Percentiles rank a stretch among this genome's conserved stretches.
phyloP scores from a whole-genome alignment of 257 asterid genomes.

The Anisodus tanguticus region DNA sequence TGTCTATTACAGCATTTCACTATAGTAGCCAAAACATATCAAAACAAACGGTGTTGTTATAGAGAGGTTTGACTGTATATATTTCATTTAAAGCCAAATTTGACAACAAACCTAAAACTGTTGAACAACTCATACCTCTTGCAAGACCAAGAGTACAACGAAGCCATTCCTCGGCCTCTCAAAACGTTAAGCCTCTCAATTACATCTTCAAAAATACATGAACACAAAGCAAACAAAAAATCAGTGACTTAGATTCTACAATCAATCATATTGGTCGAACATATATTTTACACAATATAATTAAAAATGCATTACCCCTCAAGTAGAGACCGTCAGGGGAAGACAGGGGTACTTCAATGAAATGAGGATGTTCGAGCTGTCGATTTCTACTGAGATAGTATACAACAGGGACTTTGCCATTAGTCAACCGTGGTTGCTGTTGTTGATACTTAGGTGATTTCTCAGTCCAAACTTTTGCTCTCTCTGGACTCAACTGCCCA shows the following conservation, averaged over 20 bases:
- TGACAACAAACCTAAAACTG: constrained; percentile 13
- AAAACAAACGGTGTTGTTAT: no score
- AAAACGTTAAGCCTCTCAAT: constrained; percentile 75
- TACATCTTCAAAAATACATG: constrained; percentile 63
- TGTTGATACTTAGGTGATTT: constrained; percentile 77
- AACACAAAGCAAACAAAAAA: not conserved
- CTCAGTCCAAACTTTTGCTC: constrained; percentile 95
- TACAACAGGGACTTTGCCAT: constrained; percentile 64
- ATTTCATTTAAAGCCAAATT: not conserved
- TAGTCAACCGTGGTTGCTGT: constrained; percentile 42
- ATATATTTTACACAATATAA: not conserved
- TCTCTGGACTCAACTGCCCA: constrained; percentile 75
- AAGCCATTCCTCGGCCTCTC: constrained; percentile 97
- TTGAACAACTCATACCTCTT: constrained; percentile 67
- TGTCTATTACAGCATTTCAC: not conserved
- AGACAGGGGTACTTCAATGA: constrained; percentile 89
- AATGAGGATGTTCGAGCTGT: constrained; percentile 96
- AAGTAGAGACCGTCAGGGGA: constrained; percentile 83
- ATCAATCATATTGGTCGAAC: not conserved
- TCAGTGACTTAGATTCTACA: not conserved
- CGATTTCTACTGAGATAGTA: constrained; percentile 84
- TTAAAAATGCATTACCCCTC: constrained; percentile 59
- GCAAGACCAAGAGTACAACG: constrained; percentile 96
- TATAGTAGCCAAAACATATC: no score
- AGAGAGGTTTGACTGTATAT: not conserved